phyloP scores from a whole-genome alignment of 1,284 basidiomycete genomes.

The Mixia osmundae region DNA sequence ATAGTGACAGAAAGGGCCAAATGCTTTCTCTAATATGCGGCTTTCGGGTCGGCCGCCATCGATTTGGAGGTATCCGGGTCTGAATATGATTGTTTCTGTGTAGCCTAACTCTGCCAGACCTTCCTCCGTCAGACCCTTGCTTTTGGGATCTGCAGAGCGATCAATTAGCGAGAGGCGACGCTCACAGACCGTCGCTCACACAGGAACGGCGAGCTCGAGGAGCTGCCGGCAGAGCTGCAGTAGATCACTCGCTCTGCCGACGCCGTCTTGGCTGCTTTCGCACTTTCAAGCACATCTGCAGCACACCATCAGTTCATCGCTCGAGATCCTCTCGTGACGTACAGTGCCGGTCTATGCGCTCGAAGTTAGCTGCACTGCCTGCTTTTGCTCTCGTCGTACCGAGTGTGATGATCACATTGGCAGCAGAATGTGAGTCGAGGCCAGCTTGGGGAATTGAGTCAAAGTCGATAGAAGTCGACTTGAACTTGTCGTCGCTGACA shows the following conservation, averaged over 20 bases:
- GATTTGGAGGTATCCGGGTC: conserved; percentile 32
- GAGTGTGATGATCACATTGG: conserved; percentile 34
- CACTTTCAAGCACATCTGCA: conserved; percentile 38
- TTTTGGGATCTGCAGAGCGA: conserved; percentile 20
- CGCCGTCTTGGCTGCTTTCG: conserved; percentile 34
- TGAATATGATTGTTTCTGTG: conserved; percentile 39
- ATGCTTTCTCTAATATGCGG: conserved; percentile 26
- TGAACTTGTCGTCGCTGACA: too few species aligned
- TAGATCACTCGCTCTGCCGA: conserved; percentile 35
- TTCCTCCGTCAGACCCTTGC: conserved; percentile 49
- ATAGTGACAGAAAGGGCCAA: conserved; percentile 23
- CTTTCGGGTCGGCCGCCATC: conserved; percentile 24
- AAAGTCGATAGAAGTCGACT: too few species aligned
- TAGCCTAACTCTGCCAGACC: conserved; percentile 41
- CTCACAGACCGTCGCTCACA: conserved; percentile 23
- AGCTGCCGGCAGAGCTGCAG: conserved; percentile 41
- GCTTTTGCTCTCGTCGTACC: conserved; percentile 38
- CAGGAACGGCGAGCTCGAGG: conserved; percentile 30
- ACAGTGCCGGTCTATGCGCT: conserved; percentile 50
- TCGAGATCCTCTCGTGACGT: not conserved
- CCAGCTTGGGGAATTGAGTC: too few species aligned
- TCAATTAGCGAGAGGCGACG: conserved; percentile 21
- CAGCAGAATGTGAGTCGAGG: too few species aligned
- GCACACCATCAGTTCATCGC: not conserved
- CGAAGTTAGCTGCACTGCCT: conserved; percentile 38